These are phyloP conservation scores for Ustilago curta DNA, from an alignment of 1,284 basidiomycete species.

Conservation along the genomic window DNA sequence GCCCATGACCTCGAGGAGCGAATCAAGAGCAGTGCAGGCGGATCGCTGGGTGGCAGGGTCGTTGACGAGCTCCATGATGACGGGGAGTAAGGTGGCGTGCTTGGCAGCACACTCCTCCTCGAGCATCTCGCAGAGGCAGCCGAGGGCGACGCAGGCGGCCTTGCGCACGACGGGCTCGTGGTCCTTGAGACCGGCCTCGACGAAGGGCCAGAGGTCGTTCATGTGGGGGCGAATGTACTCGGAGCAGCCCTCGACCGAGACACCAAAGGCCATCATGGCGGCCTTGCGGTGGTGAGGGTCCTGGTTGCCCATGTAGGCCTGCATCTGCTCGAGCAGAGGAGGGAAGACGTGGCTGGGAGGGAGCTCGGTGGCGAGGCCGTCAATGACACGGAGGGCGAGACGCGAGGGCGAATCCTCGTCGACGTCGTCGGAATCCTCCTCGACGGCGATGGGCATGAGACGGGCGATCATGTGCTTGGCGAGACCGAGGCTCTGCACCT, in stretches of 20 bases:
- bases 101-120: slow-evolving; percentile 90
- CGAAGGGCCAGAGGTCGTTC: slow-evolving; percentile 90
- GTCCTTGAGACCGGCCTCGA: slow-evolving; percentile 90
- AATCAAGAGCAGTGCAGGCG: slow-evolving; percentile 96
- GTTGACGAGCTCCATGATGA: slow-evolving; percentile 77
- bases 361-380: slow-evolving; percentile 90
- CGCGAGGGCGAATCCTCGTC: slow-evolving; percentile 90
- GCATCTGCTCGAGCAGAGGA: slow-evolving; percentile 77
- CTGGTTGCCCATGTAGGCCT: slow-evolving; percentile 68
- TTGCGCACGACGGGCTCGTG: slow-evolving; percentile 87
- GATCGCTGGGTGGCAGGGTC: slow-evolving; percentile 87
- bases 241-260: slow-evolving; percentile 96
- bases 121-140: slow-evolving; percentile 97
- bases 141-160: slow-evolving; percentile 92
- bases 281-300: slow-evolving; percentile 81
- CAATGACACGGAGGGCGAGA: slow-evolving; percentile 93
- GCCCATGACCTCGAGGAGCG: slow-evolving; percentile 93
- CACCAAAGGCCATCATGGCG: slow-evolving; percentile 94
- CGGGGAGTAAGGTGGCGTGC: slow-evolving; percentile 87
- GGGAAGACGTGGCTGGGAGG: slow-evolving; percentile 98
- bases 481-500: slow-evolving; percentile 87
- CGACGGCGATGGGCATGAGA: slow-evolving; percentile 92
- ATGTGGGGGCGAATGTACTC: slow-evolving; percentile 97
- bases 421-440: slow-evolving; percentile 86
- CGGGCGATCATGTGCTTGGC: slow-evolving; percentile 89